Conservation (phyloP, 257 asterid species). For the Capsicum pubescens region DNA sequence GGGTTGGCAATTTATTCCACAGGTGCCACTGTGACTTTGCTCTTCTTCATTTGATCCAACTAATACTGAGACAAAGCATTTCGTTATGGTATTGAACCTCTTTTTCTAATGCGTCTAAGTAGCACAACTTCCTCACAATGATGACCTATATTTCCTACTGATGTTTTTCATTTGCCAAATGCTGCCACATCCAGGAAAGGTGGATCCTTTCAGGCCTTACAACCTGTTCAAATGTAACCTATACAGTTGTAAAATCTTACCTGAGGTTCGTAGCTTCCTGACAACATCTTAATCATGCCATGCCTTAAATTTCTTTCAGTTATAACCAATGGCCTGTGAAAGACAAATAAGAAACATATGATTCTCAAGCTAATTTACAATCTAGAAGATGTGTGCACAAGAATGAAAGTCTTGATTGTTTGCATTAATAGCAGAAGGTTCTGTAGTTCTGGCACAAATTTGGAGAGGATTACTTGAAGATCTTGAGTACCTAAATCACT, state of each 20-base stretch:
- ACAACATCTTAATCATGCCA: conserved; percentile 24
- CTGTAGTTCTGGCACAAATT: neutral
- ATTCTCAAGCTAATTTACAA: neutral
- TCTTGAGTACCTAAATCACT: neutral
- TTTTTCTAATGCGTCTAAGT: neutral
- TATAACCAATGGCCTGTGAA: conserved; percentile 59
- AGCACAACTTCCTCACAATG: neutral
- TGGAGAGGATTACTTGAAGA: conserved; percentile 18
- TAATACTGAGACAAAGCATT: neutral
- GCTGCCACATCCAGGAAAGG: conserved; percentile 27
- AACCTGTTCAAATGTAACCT: neutral
- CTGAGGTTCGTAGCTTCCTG: conserved; percentile 33
- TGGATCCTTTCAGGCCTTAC: neutral
- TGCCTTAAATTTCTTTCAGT: conserved; percentile 32
- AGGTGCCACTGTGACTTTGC: conserved; percentile 4
- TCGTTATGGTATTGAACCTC: neutral
- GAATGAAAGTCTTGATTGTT: conserved; percentile 15
- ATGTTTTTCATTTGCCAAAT: neutral
- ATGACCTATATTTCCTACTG: neutral
- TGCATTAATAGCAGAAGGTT: neutral
- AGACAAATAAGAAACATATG: conserved; percentile 9
- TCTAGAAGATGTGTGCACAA: neutral
- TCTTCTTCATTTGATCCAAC: conserved; percentile 18
- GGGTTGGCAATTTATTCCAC: neutral
- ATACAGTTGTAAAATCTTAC: conserved; percentile 20